These are phyloP conservation scores for Reutealis trisperma DNA, from an alignment of 345 rosid species.

Conservation along the genomic window DNA sequence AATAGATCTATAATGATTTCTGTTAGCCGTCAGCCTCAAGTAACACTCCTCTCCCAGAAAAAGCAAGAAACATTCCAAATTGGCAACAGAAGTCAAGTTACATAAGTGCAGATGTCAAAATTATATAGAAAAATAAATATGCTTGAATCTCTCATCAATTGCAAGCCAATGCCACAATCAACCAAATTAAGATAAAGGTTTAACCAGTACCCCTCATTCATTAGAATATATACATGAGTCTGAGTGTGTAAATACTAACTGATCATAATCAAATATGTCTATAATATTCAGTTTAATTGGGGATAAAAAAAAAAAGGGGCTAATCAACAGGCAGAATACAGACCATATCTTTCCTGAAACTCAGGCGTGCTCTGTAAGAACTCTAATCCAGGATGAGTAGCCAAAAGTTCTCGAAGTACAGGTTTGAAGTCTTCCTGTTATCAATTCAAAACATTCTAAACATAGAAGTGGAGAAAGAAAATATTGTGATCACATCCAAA, in stretches of 20 bases:
- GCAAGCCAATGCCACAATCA: background rate
- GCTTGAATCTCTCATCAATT: background rate
- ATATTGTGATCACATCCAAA: background rate
- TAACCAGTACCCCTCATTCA: slow-evolving; percentile 3
- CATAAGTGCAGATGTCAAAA: background rate
- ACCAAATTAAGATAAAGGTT: background rate
- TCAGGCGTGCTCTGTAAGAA: slow-evolving; percentile 75
- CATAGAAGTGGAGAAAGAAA: background rate
- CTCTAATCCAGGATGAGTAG: slow-evolving; percentile 85
- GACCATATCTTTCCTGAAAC: slow-evolving; percentile 93
- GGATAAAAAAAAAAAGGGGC: slow-evolving; percentile 1
- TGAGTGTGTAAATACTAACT: background rate
- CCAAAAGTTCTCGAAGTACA: slow-evolving; percentile 73
- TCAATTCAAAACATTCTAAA: slow-evolving; percentile 15
- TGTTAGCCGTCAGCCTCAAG: background rate
- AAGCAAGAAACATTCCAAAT: slow-evolving; percentile 4
- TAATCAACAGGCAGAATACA: slow-evolving; percentile 16
- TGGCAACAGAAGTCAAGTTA: background rate
- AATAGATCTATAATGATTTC: background rate
- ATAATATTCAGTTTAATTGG: background rate
- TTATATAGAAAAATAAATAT: background rate
- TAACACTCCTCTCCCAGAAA: background rate
- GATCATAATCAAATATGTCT: slow-evolving; percentile 2
- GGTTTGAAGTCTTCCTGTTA: slow-evolving; percentile 87
- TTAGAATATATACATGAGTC: background rate